Evolutionary conservation across 139 green algal species (phyloP), one percentile per base, ranked within the genome.

Genomic region (Coelastrella sp.): DNA sequence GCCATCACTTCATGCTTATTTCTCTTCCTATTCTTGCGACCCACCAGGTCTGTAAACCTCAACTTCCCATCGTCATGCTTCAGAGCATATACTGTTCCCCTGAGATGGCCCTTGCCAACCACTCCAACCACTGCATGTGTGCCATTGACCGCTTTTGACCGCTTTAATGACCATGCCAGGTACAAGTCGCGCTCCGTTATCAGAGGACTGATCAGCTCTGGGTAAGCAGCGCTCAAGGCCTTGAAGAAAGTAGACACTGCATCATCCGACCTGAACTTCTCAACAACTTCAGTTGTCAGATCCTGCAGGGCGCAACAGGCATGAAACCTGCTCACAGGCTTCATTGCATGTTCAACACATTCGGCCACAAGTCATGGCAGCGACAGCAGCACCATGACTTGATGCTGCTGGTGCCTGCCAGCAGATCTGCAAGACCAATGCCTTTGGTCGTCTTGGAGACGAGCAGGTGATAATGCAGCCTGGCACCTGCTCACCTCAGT

Each of bases 141-240:
- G 10, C 94, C 94, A 84, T 95, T 96, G 19, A 98, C 96, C 0
- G 96, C 96, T 81, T 97, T 97, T 68, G 89, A 94, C 57, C 96
- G 93, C 79, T 96, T 96, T 8, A 97, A 60, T 17, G 82, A 94
- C 96, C 96, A 98, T 0, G 94, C 94, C 61, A 98, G 90, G 87
- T 97, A 98, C 7, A 95, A 68, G 83, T 98, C 96, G 0, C 96
- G 91, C 84, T 98, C 96, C 20, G 94, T 11, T 70, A 78, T 85
- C 57, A 91, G 70, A 9, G 85, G 81, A 15, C 66, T 63, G 10
- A 94, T 66, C 8, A 95, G 85, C 90, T 94, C 90, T 4, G 93
- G 93, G 63, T 91, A 93, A 7, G 80, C 78, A 19, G 91, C 84
- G 14, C 85, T 84, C 7, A 95, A 85, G 8, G 70, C 82, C 79